Evolutionary conservation across 257 asterid species (phyloP), one percentile per base, ranked within the genome.

Genomic region (Buddleja alternifolia): DNA sequence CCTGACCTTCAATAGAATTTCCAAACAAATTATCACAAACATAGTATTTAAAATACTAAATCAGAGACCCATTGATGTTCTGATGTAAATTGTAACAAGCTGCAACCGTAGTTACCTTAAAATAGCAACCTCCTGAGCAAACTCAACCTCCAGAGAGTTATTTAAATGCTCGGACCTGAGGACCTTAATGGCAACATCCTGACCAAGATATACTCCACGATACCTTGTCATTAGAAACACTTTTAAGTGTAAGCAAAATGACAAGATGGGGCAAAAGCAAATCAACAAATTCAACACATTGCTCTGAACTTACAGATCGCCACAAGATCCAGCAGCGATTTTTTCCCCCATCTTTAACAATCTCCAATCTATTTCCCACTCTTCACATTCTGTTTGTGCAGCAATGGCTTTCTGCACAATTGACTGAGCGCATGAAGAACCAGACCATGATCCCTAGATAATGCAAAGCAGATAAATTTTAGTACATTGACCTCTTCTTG

Each of bases 241-340:
- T 46, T n/a, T 29, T 67, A 66, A 47, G 34, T 55, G 39, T 78
- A 44, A 75, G 73, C 42, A 42, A 61, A 67, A 69, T 20, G n/a
- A 52, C 34, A 66, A 51, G 36, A 54, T 50, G 34, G 20, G 52
- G 44, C 2, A 51, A n/a, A 53, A 41, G 41, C 6, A 72, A 34
- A 60, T 42, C 57, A 58, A 59, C 14, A 61, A n/a, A 57, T 69
- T 68, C 51, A 61, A 56, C 12, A 37, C 61, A 70, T 59, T 66
- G 72, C 20, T 60, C 59, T 51, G 63, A 70, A 90, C 97, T 79
- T 74, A 93, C 98, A 90, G 75, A 67, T 86, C 89, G 69, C 92
- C 95, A 71, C 90, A 88, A 77, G 97, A 90, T 59, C 98, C 98
- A 57, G 88, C 89, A 72, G 93, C 96, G 9, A 90, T 82, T 84